Base-by-base conservation (phyloP, 2,329 filamentous ascomycete genomes). In the Aspergillus sp. region DNA sequence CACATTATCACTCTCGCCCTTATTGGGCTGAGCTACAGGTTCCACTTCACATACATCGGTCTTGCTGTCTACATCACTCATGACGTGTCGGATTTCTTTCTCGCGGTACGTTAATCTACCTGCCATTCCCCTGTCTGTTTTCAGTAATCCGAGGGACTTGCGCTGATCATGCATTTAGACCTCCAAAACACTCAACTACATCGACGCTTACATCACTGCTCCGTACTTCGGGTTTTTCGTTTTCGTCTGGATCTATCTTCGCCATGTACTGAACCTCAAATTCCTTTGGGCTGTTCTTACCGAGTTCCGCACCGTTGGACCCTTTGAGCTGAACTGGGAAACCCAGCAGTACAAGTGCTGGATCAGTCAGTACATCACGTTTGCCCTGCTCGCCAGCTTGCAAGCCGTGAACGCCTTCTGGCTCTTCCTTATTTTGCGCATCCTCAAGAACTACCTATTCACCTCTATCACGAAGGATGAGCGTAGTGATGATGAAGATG, bases 1-100 rank as follows among this genome's bases (percentile, higher is more conserved):
- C 93, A 98, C 74, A 88, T 97, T 66, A 90, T 97, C 72, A 96
- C 91, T 19, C 79, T 98, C 59, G 80, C 87, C 19, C 83, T 98
- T 66, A 96, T 98, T 65, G 88, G 78, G 58, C 79, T 93, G 70
- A 95, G 90, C 79, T 98, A 97, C 78, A 87, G 91, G 60, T 98
- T 96, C 81, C 93, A 98, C 77, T 98, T 97, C 75, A 96, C 92
- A 19, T 93, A 96, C 77, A 96, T 98, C 73, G 93, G 93, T 25
- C 78, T 97, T 55, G 90, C 91, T 19, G 91, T 98, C 35, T 98
- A 96, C 76, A 91, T 95, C 61, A 96, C 93, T 9, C 91, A 96
- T 76, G 93, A 98, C 71, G 90, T 97, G 61, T 92, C 88, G 59
- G 93, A 97, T 75, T 96, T 97, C 78, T 97, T 97, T 84, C 84